phyloP scores from a whole-genome alignment of 2,329 filamentous ascomycete species.

The Monilinia laxa region DNA sequence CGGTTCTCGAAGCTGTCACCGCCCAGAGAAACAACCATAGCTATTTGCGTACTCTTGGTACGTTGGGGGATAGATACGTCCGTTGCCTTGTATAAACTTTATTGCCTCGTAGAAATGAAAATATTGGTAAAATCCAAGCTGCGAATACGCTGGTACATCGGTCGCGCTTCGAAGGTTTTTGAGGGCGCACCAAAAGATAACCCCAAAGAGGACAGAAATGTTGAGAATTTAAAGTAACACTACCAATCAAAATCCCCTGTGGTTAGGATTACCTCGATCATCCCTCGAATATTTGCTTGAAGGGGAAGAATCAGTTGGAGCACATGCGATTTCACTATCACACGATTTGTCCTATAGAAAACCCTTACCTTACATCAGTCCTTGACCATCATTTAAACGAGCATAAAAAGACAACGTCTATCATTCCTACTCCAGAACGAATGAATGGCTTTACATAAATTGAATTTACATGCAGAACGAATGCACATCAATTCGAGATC shows the following conservation, averaged over 20 bases:
- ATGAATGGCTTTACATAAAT: neutral
- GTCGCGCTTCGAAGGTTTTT: neutral
- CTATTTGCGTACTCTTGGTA: neutral
- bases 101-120: neutral
- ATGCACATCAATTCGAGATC: neutral
- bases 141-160: neutral
- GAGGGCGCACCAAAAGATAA: neutral
- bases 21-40: neutral
- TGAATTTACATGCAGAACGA: no score
- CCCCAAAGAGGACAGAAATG: slow-evolving; percentile 1
- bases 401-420: neutral
- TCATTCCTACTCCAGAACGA: neutral
- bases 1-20: neutral
- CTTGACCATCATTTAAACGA: slow-evolving; percentile 1
- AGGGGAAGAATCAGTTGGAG: neutral
- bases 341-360: neutral
- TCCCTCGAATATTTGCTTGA: neutral
- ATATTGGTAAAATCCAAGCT: neutral
- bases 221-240: neutral
- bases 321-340: slow-evolving; percentile 16
- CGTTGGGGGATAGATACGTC: neutral
- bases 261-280: neutral
- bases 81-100: neutral
- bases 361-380: neutral
- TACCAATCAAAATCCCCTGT: slow-evolving; percentile 1